Evolutionary conservation across 306 rosid genomes (phyloP).

Genomic region (Gastrolobium bilobum): DNA sequence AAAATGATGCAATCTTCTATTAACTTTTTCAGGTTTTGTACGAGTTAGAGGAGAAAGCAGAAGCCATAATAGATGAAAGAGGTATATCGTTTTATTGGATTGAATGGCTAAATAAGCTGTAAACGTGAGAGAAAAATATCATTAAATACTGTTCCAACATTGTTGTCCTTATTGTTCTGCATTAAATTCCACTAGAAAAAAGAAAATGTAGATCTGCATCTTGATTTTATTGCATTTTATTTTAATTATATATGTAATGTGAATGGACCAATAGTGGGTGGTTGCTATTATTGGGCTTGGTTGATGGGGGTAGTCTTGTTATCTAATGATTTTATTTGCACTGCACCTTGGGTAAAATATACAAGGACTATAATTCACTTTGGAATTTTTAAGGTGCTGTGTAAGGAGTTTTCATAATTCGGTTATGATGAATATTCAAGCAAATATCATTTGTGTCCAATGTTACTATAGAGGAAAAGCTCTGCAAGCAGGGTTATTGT

Average conservation of each 20-base stretch:
- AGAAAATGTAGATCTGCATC: background rate
- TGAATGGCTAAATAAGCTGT: slow-evolving; percentile 20
- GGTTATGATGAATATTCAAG: background rate
- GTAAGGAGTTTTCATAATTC: background rate
- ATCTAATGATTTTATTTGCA: background rate
- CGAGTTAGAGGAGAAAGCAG: slow-evolving; percentile 94
- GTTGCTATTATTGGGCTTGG: slow-evolving; percentile 34
- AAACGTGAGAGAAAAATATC: slow-evolving; percentile 8
- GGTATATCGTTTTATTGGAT: slow-evolving; percentile 58
- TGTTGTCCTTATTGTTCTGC: background rate
- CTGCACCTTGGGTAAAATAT: background rate
- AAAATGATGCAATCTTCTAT: slow-evolving; percentile 27
- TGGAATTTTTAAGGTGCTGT: slow-evolving; percentile 8
- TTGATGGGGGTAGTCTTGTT: background rate
- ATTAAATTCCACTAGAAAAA: background rate
- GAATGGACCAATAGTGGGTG: slow-evolving; percentile 2
- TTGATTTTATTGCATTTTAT: slow-evolving; percentile 7
- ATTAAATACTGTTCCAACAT: background rate
- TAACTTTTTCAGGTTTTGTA: slow-evolving; percentile 70
- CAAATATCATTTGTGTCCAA: slow-evolving; percentile 33
- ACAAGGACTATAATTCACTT: background rate
- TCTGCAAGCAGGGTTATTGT: slow-evolving; percentile 33
- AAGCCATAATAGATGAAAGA: slow-evolving; percentile 87
- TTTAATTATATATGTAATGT: background rate
- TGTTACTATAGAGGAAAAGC: slow-evolving; percentile 42